These are phyloP conservation scores for Hyphopichia fennica DNA, from an alignment of 1,139 yeast species.

Conservation along the genomic window DNA sequence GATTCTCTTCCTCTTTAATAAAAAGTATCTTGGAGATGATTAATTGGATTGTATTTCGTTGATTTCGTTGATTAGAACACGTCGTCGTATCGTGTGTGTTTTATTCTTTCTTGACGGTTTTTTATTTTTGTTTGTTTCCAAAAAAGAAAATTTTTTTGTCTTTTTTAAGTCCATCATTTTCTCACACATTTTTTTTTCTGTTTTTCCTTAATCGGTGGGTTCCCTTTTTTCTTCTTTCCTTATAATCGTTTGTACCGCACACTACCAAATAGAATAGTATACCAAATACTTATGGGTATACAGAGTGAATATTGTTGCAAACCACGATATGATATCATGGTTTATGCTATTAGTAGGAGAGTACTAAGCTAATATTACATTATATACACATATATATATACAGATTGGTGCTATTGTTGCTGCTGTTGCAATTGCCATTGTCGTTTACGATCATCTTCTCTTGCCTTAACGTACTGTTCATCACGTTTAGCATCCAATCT, in stretches of 20 bases:
- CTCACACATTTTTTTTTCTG: constrained; percentile 3
- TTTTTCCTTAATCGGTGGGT: too few species aligned
- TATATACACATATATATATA: not conserved
- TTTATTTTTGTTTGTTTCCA: not conserved
- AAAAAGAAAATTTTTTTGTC: not conserved
- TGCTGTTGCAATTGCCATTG: constrained; percentile 27
- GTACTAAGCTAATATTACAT: too few species aligned
- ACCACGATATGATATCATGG: too few species aligned
- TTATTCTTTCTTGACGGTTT: not conserved
- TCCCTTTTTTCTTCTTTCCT: too few species aligned
- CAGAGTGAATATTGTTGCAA: too few species aligned
- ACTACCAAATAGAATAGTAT: too few species aligned
- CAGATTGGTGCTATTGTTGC: not conserved
- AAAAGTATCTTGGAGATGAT: not conserved
- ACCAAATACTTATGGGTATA: too few species aligned
- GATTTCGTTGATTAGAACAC: not conserved
- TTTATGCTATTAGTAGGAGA: too few species aligned
- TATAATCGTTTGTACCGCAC: too few species aligned
- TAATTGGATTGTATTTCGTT: not conserved
- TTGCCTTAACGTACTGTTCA: constrained; percentile 57
- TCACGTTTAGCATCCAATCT: constrained; percentile 73
- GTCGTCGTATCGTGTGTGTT: not conserved
- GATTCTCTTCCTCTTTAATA: too few species aligned
- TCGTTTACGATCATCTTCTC: constrained; percentile 38
- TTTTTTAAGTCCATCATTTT: not conserved